Evolutionary conservation across 345 rosid species (phyloP), one percentile per base, ranked within the genome.

Genomic region (Salix brachista): DNA sequence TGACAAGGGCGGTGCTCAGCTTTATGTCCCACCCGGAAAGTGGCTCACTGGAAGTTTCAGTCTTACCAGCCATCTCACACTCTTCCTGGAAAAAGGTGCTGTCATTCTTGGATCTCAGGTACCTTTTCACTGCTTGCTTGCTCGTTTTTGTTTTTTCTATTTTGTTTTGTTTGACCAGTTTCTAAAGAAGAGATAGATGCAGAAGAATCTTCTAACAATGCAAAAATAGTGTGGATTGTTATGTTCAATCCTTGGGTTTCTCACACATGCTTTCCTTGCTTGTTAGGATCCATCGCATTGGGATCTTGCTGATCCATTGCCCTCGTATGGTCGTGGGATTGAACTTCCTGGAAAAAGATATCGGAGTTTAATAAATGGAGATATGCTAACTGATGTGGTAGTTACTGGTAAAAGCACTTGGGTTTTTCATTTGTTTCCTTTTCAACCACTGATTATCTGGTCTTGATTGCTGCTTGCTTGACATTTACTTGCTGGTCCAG

Each of bases 1-100:
- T 0, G 98, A 95, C 77, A 95, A 95, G 81, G 99, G 99, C 18
- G 99, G 99, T 32, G 99, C 99, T 61, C 97, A 95, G 88, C 97
- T 95, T 36, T 95, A 95, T 56, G 91, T 95, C 61, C 96, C 99
- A 0, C 88, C 96, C 0, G 99, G 99, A 37, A 87, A 86, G 82
- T 95, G 97, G 98, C 96, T 95, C 34, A 93, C 97, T 0, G 99
- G 96, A 72, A 91, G 99, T 80, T 85, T 95, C 86, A 95, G 92
- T 71, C 98, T 95, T 72, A 95, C 99, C 1, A 95, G 96, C 85
- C 99, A 91, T 79, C 99, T 95, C 77, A 95, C 99, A 11, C 91
- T 95, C 76, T 95, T 93, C 85, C 78, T 95, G 78, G 98, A 88
- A 76, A 95, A 91, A 80, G 97, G 92, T 28, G 98, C 99, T 14